Percentiles rank a stretch among this genome's conserved stretches.
Conservation (phyloP, 768 basidiomycete species). For the Hydnum rufescens region DNA sequence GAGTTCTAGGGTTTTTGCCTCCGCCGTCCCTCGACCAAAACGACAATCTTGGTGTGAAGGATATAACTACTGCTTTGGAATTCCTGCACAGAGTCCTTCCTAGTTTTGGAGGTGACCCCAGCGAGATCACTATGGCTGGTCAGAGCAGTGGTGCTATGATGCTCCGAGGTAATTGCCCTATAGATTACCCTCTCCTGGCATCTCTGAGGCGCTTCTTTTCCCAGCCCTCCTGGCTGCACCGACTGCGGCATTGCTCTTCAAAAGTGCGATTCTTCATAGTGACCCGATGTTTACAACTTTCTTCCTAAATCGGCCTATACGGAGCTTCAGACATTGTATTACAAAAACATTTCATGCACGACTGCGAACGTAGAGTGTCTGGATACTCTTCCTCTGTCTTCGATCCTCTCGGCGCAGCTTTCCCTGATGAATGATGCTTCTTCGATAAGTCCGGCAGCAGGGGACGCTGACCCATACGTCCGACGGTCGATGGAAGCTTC, state of each 20-base stretch:
- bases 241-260: constrained; percentile 50
- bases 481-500: constrained; percentile 45
- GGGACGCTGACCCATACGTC: constrained; percentile 39
- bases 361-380: constrained; percentile 30
- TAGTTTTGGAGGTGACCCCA: constrained; percentile 42
- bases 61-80: constrained; percentile 41
- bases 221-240: constrained; percentile 49
- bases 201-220: background rate
- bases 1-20: constrained; percentile 55
- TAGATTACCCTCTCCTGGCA: background rate
- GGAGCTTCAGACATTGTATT: constrained; percentile 34
- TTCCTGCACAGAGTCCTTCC: constrained; percentile 39
- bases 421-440: constrained; percentile 26
- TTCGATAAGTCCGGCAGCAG: constrained; percentile 31
- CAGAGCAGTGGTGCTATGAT: constrained; percentile 67
- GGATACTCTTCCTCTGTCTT: constrained; percentile 28
- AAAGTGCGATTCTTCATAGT: constrained; percentile 62
- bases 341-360: constrained; percentile 23
- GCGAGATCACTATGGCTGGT: constrained; percentile 56
- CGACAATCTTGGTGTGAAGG: constrained; percentile 53
- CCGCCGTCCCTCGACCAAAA: constrained; percentile 30
- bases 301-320: constrained; percentile 33
- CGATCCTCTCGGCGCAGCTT: constrained; percentile 34
- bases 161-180: constrained; percentile 28
- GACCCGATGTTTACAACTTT: constrained; percentile 76